Percentiles rank a stretch among this genome's conserved stretches.
Evolutionary conservation across 331 rosid species (phyloP).

Genomic region (Telfairia occidentalis): DNA sequence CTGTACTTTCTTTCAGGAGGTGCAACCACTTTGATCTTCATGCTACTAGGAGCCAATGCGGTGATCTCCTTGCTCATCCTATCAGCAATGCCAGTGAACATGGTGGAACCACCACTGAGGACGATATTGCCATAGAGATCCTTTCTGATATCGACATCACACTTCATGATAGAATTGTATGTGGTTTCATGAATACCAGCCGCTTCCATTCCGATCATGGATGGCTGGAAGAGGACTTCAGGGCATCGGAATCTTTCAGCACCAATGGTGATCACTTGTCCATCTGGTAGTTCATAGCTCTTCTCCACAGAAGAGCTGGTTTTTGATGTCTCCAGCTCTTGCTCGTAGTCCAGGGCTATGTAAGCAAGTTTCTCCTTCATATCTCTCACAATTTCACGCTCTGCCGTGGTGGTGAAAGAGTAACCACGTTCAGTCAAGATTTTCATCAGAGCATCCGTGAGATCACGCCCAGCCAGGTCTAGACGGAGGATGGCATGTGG

Average conservation of each 20-base stretch:
- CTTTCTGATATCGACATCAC: constrained; percentile 92
- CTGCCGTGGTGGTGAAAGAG: constrained; percentile 91
- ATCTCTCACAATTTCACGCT: constrained; percentile 97
- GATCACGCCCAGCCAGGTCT: constrained; percentile 98
- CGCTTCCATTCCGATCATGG: constrained; percentile 98
- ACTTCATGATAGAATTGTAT: constrained; percentile 92
- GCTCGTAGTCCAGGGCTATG: constrained; percentile 89
- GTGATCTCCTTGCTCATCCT: constrained; percentile 98
- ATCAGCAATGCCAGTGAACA: constrained; percentile 98
- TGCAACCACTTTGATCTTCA: constrained; percentile 93
- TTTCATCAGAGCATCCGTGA: constrained; percentile 88
- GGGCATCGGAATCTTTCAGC: constrained; percentile 95
- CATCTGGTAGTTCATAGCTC: constrained; percentile 93
- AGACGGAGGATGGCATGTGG: constrained; percentile 96
- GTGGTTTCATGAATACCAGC: constrained; percentile 96
- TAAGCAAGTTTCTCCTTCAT: constrained; percentile 89
- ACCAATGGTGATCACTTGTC: constrained; percentile 91
- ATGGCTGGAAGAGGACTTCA: constrained; percentile 95
- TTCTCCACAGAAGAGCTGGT: constrained; percentile 92
- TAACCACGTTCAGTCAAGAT: constrained; percentile 94
- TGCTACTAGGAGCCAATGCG: constrained; percentile 93
- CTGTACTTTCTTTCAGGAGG: constrained; percentile 99
- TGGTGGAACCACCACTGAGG: constrained; percentile 90
- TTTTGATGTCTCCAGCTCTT: constrained; percentile 78
- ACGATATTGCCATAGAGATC: constrained; percentile 94